Conservation (phyloP, 805 yeast genomes). For the Sugiyamaella valdiviana region DNA sequence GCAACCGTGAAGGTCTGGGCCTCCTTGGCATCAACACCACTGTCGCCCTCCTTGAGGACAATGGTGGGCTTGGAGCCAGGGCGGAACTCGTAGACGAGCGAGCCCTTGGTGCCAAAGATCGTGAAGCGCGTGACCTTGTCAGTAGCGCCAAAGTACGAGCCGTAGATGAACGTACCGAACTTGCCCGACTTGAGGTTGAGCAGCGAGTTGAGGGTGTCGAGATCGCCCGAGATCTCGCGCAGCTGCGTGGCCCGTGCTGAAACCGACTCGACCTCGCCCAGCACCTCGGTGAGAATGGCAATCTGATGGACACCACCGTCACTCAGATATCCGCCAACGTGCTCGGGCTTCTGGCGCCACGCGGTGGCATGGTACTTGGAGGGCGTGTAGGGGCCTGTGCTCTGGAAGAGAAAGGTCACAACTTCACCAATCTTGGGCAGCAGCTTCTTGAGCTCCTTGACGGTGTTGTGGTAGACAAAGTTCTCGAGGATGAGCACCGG, state of each 20-base stretch:
- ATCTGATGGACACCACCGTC: slow-evolving; percentile 98
- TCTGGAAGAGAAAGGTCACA: slow-evolving; percentile 31
- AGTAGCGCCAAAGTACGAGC: slow-evolving; percentile 80
- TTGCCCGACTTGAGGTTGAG: slow-evolving; percentile 52
- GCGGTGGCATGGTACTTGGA: slow-evolving; percentile 50
- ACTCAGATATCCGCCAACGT: slow-evolving; percentile 84
- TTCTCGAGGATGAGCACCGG: slow-evolving; percentile 81
- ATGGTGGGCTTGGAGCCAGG: slow-evolving; percentile 23
- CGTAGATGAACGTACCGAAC: slow-evolving; percentile 82
- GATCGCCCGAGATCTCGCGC: slow-evolving; percentile 70
- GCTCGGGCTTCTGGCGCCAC: slow-evolving; percentile 90
- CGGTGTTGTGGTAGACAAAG: slow-evolving; percentile 69
- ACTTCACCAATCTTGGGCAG: slow-evolving; percentile 67
- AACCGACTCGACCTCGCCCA: slow-evolving; percentile 67
- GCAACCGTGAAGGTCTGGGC: slow-evolving; percentile 27
- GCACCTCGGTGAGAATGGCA: slow-evolving; percentile 73
- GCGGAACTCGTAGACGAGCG: slow-evolving; percentile 55
- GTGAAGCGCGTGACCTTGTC: slow-evolving; percentile 60
- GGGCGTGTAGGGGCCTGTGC: slow-evolving; percentile 49
- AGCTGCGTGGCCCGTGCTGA: slow-evolving; percentile 75
- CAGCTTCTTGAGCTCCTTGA: slow-evolving; percentile 47
- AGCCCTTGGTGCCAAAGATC: slow-evolving; percentile 75
- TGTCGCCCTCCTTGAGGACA: slow-evolving; percentile 25
- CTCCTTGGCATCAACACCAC: slow-evolving; percentile 20
- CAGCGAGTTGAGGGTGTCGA: slow-evolving; percentile 73